Evolutionary conservation across 129 eudicot species (phyloP).

Genomic region (Saussurea involucrata): DNA sequence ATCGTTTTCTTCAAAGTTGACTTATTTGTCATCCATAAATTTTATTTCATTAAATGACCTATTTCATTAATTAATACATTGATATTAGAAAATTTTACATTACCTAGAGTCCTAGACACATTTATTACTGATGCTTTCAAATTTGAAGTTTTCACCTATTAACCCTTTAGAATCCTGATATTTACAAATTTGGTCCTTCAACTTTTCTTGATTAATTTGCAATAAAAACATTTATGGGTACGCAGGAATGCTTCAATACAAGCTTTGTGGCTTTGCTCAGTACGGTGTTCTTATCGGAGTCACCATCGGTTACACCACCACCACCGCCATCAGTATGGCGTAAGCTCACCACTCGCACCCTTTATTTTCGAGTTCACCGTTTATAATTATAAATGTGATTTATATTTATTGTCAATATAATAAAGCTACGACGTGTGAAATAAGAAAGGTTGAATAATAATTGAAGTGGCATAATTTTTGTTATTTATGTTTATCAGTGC

Average conservation of each 20-base stretch:
- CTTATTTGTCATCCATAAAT: neutral
- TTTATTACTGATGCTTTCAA: neutral
- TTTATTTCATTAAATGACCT: neutral
- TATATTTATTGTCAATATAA: too few species aligned
- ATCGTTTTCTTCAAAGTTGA: neutral
- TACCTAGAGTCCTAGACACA: neutral
- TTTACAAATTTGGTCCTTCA: neutral
- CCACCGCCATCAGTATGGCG: slow-evolving; percentile 68
- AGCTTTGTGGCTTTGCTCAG: slow-evolving; percentile 48
- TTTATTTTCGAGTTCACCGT: too few species aligned
- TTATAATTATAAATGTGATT: neutral
- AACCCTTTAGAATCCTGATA: neutral
- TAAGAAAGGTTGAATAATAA: too few species aligned
- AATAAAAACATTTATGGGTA: neutral
- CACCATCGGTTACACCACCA: slow-evolving; percentile 57
- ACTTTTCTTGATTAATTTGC: neutral
- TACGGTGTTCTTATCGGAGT: slow-evolving; percentile 41
- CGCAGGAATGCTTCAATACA: slow-evolving; percentile 2
- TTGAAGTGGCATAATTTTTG: neutral
- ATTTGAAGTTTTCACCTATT: neutral
- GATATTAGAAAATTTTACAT: neutral
- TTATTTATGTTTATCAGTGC: slow-evolving; percentile 35
- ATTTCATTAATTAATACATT: neutral
- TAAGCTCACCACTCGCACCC: slow-evolving; percentile 23
- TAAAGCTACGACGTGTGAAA: too few species aligned